Conservation (phyloP, 805 yeast species). For the Naumovozyma baii region DNA sequence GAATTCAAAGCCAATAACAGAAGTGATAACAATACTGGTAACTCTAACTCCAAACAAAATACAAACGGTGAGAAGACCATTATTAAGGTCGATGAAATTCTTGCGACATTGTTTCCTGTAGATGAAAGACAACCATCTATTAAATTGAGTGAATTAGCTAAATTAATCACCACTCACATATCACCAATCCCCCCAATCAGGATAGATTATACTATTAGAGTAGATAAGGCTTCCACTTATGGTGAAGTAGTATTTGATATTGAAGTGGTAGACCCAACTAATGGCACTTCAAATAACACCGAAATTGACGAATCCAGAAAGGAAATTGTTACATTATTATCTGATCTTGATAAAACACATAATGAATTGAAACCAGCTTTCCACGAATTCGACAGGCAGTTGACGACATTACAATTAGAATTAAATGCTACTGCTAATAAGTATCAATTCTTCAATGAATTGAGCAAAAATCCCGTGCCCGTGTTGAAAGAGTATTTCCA, state of each 20-base stretch:
- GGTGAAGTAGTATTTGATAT: slow-evolving; percentile 78
- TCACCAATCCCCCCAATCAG: slow-evolving; percentile 73
- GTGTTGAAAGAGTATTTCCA: slow-evolving; percentile 67
- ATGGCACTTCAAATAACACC: slow-evolving; percentile 23
- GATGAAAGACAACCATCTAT: slow-evolving; percentile 10
- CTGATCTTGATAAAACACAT: slow-evolving; percentile 24
- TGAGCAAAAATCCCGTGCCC: slow-evolving; percentile 67
- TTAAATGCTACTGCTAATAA: slow-evolving; percentile 48
- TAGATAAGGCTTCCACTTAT: slow-evolving; percentile 65
- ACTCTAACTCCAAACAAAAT: slow-evolving; percentile 5
- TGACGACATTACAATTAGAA: slow-evolving; percentile 39
- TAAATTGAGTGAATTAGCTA: slow-evolving; percentile 43
- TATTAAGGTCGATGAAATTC: slow-evolving; percentile 41
- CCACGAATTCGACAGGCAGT: slow-evolving; percentile 35
- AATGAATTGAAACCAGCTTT: slow-evolving; percentile 33
- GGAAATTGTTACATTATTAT: slow-evolving; percentile 22
- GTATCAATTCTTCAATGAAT: slow-evolving; percentile 65
- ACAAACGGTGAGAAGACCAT: slow-evolving; percentile 42
- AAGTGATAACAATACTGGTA: slow-evolving; percentile 4
- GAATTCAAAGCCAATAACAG: slow-evolving; percentile 5
- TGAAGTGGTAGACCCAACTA: slow-evolving; percentile 41
- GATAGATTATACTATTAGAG: slow-evolving; percentile 64
- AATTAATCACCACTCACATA: slow-evolving; percentile 42
- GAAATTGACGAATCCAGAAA: slow-evolving; percentile 21
- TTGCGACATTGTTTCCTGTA: slow-evolving; percentile 34